Evolutionary conservation across 2,329 filamentous ascomycete genomes (phyloP), one percentile per base, ranked within the genome.

Genomic region (Colletotrichum spaethianum): DNA sequence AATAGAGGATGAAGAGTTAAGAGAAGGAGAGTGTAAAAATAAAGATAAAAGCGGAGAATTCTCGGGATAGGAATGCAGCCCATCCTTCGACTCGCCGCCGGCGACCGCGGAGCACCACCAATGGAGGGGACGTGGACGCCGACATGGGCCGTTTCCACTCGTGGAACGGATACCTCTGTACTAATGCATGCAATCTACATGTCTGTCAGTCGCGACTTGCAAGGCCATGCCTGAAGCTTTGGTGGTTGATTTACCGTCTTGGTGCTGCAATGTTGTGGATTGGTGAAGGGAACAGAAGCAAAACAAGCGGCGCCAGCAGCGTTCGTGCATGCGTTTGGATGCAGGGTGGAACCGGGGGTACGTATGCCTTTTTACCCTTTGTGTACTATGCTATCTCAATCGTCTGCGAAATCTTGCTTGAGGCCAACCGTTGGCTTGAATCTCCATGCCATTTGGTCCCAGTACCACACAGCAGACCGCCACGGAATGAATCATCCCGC

Each of bases 311-410:
- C 69, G 65, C 69, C 63, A 50, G 66, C 57, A 50, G 59, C 55
- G 48, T 56, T 67, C 63, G 68, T 71, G 69, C 69, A 69, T 69
- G 56, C 62, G 48, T 61, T 60, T 61, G 46, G 44, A 67, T 70
- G 65, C 69, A 69, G 55, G 64, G 69, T 60, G 60, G 69, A 64
- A 40, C 69, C 59, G 65, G 69, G 69, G 65, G 69, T 72, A 72
- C 69, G 69, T 72, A 72, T 72, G 69, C 69, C 69, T 72, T 36
- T 63, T 72, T 72, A 69, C 69, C 69, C 69, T 72, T 72, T 72
- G 50, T 68, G 69, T 69, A 61, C 63, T n/a, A n/a, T n/a, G n/a
- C n/a, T n/a, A n/a, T n/a, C 36, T 59, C 52, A 31, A 55, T 57
- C 44, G 56, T 71, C 31, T 52, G 42, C 57, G 53, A 44, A 72